phyloP scores from a whole-genome alignment of 2,329 filamentous ascomycete species.

The Herpotrichia juniperi region DNA sequence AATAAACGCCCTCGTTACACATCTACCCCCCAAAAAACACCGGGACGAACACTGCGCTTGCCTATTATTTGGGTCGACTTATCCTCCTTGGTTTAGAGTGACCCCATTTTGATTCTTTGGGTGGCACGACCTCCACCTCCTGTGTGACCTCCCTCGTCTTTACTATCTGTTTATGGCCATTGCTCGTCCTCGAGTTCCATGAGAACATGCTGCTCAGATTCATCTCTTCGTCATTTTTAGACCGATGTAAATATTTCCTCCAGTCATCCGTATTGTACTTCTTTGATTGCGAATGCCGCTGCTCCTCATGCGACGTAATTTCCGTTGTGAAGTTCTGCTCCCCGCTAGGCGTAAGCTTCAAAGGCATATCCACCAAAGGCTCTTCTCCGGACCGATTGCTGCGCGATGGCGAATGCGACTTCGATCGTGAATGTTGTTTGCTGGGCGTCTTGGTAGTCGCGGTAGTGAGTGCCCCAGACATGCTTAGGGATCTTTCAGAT shows the following conservation, averaged over 20 bases:
- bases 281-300: neutral
- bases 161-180: conserved; percentile 9
- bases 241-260: conserved; percentile 10
- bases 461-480: conserved; percentile 1
- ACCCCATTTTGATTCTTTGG: conserved; percentile 15
- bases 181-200: conserved; percentile 11
- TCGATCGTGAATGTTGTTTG: conserved; percentile 4
- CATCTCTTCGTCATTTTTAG: conserved; percentile 11
- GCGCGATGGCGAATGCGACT: conserved; percentile 7
- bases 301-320: conserved; percentile 7
- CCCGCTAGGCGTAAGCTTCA: conserved; percentile 14
- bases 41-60: neutral
- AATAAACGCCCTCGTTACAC: neutral
- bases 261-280: conserved; percentile 10
- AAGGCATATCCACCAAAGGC: conserved; percentile 9
- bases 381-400: conserved; percentile 9
- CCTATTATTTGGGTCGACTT: neutral
- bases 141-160: conserved; percentile 15
- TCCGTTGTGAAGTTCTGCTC: conserved; percentile 12
- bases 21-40: neutral
- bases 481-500: conserved; percentile 3
- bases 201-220: conserved; percentile 9
- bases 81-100: neutral
- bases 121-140: conserved; percentile 11
- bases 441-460: neutral